Evolutionary conservation across 1,139 yeast species (phyloP).

Genomic region (Scheffersomyces illinoinensis): DNA sequence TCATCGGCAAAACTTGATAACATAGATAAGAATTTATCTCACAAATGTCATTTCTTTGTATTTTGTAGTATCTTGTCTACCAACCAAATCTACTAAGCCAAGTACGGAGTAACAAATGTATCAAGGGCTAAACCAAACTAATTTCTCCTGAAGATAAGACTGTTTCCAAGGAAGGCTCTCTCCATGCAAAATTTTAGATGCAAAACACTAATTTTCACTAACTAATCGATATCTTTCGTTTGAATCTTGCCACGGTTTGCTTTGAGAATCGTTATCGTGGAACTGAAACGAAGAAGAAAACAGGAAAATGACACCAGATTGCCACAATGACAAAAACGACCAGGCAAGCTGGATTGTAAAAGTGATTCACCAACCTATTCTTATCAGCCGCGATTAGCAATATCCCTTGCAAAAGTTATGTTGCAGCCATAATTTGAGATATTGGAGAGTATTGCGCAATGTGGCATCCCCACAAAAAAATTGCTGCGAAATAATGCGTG

Average conservation of each 20-base stretch:
- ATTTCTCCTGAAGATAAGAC: too few relatives aligned
- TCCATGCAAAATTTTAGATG: background rate
- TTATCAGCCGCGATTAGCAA: background rate
- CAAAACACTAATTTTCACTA: background rate
- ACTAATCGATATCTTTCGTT: background rate
- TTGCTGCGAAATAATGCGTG: background rate
- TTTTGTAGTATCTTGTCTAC: too few relatives aligned
- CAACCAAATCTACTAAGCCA: too few relatives aligned
- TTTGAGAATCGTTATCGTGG: background rate
- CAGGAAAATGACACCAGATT: background rate
- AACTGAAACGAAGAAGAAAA: background rate
- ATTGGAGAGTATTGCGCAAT: background rate
- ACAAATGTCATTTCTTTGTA: too few relatives aligned
- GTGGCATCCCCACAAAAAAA: background rate
- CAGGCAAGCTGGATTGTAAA: background rate
- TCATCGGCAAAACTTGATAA: background rate
- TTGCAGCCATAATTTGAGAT: background rate
- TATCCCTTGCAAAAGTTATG: background rate
- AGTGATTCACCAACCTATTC: background rate
- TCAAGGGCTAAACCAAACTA: too few relatives aligned
- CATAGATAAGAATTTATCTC: background rate
- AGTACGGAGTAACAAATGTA: too few relatives aligned
- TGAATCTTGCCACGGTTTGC: background rate
- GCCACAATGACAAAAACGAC: background rate
- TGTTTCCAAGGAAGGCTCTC: too few relatives aligned